Evolutionary conservation across 108 stramenopile species (phyloP).

Genomic region (Fragilariopsis cylindrus): DNA sequence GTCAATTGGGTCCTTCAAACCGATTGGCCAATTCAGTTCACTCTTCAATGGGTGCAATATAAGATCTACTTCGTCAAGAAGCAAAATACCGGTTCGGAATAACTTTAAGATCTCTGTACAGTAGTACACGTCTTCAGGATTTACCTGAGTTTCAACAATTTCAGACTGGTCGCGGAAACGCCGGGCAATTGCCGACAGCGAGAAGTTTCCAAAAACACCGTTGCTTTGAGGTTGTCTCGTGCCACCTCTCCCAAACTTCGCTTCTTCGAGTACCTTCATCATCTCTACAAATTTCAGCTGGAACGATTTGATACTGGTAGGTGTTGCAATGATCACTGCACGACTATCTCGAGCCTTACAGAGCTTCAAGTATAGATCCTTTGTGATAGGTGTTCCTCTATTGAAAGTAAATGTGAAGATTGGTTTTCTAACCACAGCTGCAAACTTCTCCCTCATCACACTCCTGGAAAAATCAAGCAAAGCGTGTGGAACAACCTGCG

Average conservation of each 20-base stretch:
- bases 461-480: constrained; percentile 96
- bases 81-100: constrained; percentile 84
- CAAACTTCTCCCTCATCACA: constrained; percentile 97
- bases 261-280: constrained; percentile 92
- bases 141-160: constrained; percentile 71
- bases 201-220: constrained; percentile 66
- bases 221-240: constrained; percentile 40
- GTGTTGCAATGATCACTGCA: constrained; percentile 95
- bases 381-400: constrained; percentile 90
- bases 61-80: constrained; percentile 98
- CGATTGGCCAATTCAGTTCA: constrained; percentile 99
- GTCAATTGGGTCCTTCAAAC: constrained; percentile 95
- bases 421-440: constrained; percentile 94
- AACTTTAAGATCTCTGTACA: constrained; percentile 89
- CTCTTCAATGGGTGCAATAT: constrained; percentile 97
- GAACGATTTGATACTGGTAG: constrained; percentile 97
- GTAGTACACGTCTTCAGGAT: constrained; percentile 88
- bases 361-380: constrained; percentile 93
- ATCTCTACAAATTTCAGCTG: constrained; percentile 97
- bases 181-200: constrained; percentile 81
- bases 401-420: constrained; percentile 98
- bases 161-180: constrained; percentile 79
- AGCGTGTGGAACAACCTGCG: constrained; percentile 98
- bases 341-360: constrained; percentile 90
- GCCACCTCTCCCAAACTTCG: constrained; percentile 58